Evolutionary conservation across 1,284 basidiomycete species (phyloP).

Genomic region (Rhodotorula sp.): DNA sequence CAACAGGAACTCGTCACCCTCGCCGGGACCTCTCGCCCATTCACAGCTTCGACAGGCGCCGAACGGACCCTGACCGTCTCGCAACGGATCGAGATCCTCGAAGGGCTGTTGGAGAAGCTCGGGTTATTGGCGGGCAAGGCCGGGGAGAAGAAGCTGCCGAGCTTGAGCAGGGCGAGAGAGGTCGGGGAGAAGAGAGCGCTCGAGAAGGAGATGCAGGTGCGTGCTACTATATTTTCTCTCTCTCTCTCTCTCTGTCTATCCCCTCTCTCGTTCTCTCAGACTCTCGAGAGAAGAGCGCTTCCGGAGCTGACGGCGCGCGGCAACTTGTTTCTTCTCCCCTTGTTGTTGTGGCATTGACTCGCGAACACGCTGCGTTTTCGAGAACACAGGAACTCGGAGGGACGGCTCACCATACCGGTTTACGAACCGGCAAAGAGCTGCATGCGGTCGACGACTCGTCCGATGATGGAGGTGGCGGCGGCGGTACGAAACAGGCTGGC

Average conservation of each 20-base stretch:
- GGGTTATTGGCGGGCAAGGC: conserved; percentile 1
- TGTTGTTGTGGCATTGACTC: too few species aligned
- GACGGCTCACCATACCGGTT: conserved; percentile 7
- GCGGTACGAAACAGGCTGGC: too few species aligned
- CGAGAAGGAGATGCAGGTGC: conserved; percentile 14
- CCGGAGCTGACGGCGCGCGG: too few species aligned
- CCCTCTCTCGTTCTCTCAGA: too few species aligned
- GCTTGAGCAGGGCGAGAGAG: conserved; percentile 3
- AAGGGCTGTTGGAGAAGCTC: conserved; percentile 1
- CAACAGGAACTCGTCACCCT: conserved; percentile 11
- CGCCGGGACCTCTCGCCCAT: conserved; percentile 10
- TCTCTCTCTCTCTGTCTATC: too few species aligned
- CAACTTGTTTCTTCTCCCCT: neutral
- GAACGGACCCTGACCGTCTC: conserved; percentile 14
- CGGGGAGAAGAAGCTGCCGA: conserved; percentile 1
- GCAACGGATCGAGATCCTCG: conserved; percentile 14
- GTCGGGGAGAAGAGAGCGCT: conserved; percentile 21
- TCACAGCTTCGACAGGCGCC: conserved; percentile 26
- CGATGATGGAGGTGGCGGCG: neutral
- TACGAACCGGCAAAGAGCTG: conserved; percentile 27
- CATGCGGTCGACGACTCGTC: neutral
- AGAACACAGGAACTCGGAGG: conserved; percentile 15
- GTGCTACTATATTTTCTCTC: neutral
- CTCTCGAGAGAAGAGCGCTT: too few species aligned
- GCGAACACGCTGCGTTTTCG: too few species aligned